Conservation (phyloP, 805 yeast species). For the Starmera dryadoides region DNA sequence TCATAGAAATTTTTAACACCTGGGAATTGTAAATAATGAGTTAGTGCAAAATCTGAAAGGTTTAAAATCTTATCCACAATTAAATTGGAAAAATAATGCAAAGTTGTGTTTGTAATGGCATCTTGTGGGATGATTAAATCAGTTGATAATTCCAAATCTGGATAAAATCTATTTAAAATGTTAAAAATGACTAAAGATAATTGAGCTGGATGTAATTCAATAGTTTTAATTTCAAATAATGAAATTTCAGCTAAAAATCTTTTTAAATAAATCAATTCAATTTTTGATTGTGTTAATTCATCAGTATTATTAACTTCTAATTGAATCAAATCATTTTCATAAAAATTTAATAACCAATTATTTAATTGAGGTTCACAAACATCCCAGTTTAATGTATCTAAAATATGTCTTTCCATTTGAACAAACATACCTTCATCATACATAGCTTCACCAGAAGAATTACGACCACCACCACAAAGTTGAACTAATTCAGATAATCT, state of each 20-base stretch:
- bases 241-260: slow-evolving; percentile 42
- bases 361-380: slow-evolving; percentile 55
- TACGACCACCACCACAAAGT: slow-evolving; percentile 58
- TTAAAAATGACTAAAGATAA: slow-evolving; percentile 16
- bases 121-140: slow-evolving; percentile 1
- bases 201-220: slow-evolving; percentile 28
- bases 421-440: slow-evolving; percentile 63
- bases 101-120: neutral
- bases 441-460: slow-evolving; percentile 49
- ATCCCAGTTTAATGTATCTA: slow-evolving; percentile 68
- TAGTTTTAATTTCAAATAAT: slow-evolving; percentile 38
- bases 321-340: slow-evolving; percentile 35
- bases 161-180: slow-evolving; percentile 5
- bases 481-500: slow-evolving; percentile 63
- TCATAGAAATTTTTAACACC: slow-evolving; percentile 13
- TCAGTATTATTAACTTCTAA: slow-evolving; percentile 23
- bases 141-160: slow-evolving; percentile 9
- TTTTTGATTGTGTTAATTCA: slow-evolving; percentile 17
- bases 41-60: slow-evolving; percentile 3
- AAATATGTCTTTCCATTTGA: slow-evolving; percentile 82
- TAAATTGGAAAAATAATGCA: slow-evolving; percentile 1
- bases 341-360: slow-evolving; percentile 37
- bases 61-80: slow-evolving; percentile 2
- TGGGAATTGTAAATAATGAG: slow-evolving; percentile 5
- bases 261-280: slow-evolving; percentile 38